phyloP scores from a whole-genome alignment of 2,329 filamentous ascomycete species.

The Phialocephala subalpina region DNA sequence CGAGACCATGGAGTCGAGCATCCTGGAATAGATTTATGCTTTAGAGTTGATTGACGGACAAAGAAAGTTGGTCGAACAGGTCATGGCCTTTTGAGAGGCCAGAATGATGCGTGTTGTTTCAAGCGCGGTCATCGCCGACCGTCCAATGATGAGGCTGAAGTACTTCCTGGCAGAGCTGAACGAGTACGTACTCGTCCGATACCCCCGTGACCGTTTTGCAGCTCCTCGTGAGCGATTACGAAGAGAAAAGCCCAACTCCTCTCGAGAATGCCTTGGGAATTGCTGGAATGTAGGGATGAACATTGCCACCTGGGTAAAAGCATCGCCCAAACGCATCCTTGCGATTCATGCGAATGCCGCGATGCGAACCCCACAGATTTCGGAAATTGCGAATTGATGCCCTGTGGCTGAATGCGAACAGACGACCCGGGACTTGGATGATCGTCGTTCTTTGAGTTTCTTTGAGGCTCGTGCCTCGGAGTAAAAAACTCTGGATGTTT shows the following conservation, averaged over 20 bases:
- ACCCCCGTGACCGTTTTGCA: conserved; percentile 4
- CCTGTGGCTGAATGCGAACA: conserved; percentile 20
- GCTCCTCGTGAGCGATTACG: conserved; percentile 1
- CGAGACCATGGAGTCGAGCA: not conserved
- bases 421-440: conserved; percentile 12
- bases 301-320: conserved; percentile 14
- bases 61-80: conserved; percentile 1
- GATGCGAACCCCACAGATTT: conserved; percentile 14
- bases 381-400: conserved; percentile 14
- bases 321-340: not conserved
- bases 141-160: conserved; percentile 9
- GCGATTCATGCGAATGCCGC: conserved; percentile 18
- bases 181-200: not conserved
- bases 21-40: conserved; percentile 2
- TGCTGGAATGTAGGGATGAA: conserved; percentile 15
- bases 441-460: conserved; percentile 12
- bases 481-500: conserved; percentile 16
- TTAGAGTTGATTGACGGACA: conserved; percentile 14
- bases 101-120: conserved; percentile 5
- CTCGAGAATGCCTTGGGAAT: conserved; percentile 10
- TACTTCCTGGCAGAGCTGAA: conserved; percentile 2
- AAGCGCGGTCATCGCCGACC: not conserved
- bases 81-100: conserved; percentile 5
- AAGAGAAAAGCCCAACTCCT: conserved; percentile 16
- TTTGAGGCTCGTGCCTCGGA: conserved; percentile 17